These are phyloP conservation scores for Lagerstroemia speciosa DNA, from an alignment of 345 rosid species.

Conservation along the genomic window DNA sequence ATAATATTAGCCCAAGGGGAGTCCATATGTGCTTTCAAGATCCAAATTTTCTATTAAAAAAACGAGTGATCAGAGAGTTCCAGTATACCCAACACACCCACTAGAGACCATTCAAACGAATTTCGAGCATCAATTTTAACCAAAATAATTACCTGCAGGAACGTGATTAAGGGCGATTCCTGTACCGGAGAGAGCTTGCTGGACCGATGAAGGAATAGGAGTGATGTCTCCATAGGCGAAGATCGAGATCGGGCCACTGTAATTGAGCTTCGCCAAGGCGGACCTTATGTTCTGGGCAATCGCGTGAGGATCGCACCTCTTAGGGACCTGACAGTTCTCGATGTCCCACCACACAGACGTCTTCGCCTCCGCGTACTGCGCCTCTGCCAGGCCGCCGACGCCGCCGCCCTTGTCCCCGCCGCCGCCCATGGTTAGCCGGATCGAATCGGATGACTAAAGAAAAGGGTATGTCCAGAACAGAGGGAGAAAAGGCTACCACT, in stretches of 20 bases:
- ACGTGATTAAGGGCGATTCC: slow-evolving; percentile 37
- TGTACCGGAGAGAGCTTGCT: slow-evolving; percentile 33
- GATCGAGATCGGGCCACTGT: slow-evolving; percentile 33
- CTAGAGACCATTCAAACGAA: too few species aligned
- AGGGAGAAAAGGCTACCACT: neutral
- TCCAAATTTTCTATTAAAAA: neutral
- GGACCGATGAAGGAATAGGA: slow-evolving; percentile 23
- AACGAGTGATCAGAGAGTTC: too few species aligned
- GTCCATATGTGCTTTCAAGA: neutral
- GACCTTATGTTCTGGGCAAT: slow-evolving; percentile 43
- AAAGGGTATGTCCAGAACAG: neutral
- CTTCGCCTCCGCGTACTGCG: slow-evolving; percentile 36
- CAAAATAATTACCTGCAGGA: slow-evolving; percentile 24
- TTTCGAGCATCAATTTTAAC: neutral
- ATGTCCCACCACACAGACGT: slow-evolving; percentile 50
- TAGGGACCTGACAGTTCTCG: slow-evolving; percentile 39
- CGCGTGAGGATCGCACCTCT: slow-evolving; percentile 33
- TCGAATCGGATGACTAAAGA: neutral
- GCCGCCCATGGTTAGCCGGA: slow-evolving; percentile 6
- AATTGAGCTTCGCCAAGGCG: slow-evolving; percentile 31
- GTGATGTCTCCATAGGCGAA: slow-evolving; percentile 44
- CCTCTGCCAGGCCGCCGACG: slow-evolving; percentile 25
- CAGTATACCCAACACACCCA: too few species aligned
- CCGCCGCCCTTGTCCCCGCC: slow-evolving; percentile 4
- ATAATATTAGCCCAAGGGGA: neutral